Evolutionary conservation across 805 yeast species (phyloP), one percentile per base, ranked within the genome.

Genomic region (Helenozyma baotianmanensis): DNA sequence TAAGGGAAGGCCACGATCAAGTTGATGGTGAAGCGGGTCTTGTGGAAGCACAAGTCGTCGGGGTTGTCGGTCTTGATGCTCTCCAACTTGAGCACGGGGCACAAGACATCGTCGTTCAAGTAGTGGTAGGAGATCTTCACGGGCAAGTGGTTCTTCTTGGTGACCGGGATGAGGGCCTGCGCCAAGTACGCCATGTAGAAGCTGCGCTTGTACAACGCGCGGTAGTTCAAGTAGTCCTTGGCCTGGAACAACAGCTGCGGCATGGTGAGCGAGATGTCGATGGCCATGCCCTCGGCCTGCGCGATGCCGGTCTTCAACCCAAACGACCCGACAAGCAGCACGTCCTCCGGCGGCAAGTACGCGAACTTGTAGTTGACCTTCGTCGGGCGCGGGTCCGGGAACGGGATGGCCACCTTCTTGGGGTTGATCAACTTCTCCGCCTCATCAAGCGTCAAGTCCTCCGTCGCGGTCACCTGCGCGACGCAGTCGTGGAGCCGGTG

Each of bases 141-240:
- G 4, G 82, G 80, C 14, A 86, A 63, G 32, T 74, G 68, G 42
- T 74, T 69, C 46, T 71, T 72, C 39, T 72, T 68, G 13, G 81
- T 64, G 24, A 73, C 55, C 0, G 72, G 58, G 25, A 73, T 69
- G 42, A 89, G 62, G 34, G 77, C 69, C 29, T 80, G 79, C 1
- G 94, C 82, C 37, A 92, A 51, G 51, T 78, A 82, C 1, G 96
- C 90, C 35, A 88, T 47, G 51, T 88, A 92, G 46, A 85, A 90
- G 7, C 96, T 78, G 45, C 96, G 74, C 59, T 92, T 92, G 62
- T 90, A 88, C 36, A 87, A 64, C 24, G 92, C 90, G 53, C 97
- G 72, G 62, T 84, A 87, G 61, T 92, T 92, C 48, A 90, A 66
- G 51, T 80, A 86, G 57, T 92, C 98, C 61, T 92, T 92, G 32